Conservation (phyloP, 495 filamentous ascomycete genomes). For the Hapsidospora chrysogenum region DNA sequence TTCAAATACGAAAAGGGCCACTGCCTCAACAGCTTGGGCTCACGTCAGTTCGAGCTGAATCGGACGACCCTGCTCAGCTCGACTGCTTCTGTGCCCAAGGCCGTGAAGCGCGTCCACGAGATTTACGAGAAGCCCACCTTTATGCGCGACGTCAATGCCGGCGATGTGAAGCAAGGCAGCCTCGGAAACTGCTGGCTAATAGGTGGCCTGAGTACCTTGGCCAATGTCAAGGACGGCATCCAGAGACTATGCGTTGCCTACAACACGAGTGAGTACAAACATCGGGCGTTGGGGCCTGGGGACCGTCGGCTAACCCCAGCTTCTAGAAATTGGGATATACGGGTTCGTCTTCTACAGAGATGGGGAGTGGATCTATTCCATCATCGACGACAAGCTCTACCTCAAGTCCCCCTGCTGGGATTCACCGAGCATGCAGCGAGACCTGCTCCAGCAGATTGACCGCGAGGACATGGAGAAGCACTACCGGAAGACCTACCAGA, state of each 20-base stretch:
- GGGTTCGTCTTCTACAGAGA: constrained; percentile 93
- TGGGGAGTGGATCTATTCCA: constrained; percentile 85
- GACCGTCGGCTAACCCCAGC: too few relatives aligned
- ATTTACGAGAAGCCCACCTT: constrained; percentile 84
- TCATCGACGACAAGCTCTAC: constrained; percentile 71
- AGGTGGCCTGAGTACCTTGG: constrained; percentile 70
- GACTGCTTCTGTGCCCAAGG: constrained; percentile 32
- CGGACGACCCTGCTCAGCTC: constrained; percentile 19
- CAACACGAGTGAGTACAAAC: constrained; percentile 30
- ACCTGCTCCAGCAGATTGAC: constrained; percentile 40
- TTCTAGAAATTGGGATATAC: constrained; percentile 64
- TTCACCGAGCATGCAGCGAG: constrained; percentile 33
- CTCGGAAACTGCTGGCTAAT: constrained; percentile 91
- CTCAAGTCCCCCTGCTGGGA: constrained; percentile 74
- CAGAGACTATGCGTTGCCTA: constrained; percentile 69
- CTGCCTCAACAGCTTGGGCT: constrained; percentile 27
- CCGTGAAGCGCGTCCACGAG: constrained; percentile 61
- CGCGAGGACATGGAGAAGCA: constrained; percentile 52
- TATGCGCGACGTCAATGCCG: constrained; percentile 55
- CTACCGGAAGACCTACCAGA: constrained; percentile 67
- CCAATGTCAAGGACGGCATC: constrained; percentile 60
- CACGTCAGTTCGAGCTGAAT: constrained; percentile 23
- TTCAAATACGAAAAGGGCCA: constrained; percentile 30
- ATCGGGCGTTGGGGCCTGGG: too few relatives aligned
- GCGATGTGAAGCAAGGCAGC: constrained; percentile 64